Base-by-base conservation (phyloP, 768 basidiomycete genomes). In the Amanita pseudoporphyria region DNA sequence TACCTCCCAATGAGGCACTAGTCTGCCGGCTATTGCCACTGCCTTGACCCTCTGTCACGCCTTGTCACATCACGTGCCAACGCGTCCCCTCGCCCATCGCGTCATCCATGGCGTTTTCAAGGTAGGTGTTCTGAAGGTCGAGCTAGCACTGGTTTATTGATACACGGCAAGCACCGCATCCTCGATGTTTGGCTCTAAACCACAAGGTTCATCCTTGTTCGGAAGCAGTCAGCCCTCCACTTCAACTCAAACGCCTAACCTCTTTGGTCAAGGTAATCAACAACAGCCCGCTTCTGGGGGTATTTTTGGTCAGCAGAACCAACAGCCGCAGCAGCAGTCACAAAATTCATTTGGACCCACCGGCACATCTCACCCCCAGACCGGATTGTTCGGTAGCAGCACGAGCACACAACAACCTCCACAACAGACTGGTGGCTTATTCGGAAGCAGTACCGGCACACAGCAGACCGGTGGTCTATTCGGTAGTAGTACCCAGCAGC, bases 181-280 rank as follows among this genome's bases (percentile, higher is more conserved):
- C 30, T 62, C 72, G 16, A 67, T 69, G 22, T 74, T 75, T 60
- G 67, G 72, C 21, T 56, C 69, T 37, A 69, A 71, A 53, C 63
- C 70, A n/a, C n/a, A n/a, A n/a, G n/a, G n/a, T n/a, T n/a, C n/a
- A 30, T 56, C 66, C 22, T 55, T 72, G 47, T 77, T 77, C 61
- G 72, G 71, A 16, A 21, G 6, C 6, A 48, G 13, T 30, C 48
- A 49, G 28, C 39, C 62, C 60, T 45, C 56, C 53, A 45, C 59
- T 51, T 41, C 60, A n/a, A n/a, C n/a, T n/a, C n/a, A n/a, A n/a
- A n/a, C n/a, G 46, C 62, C 50, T 61, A 56, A 47, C 57, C 35
- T 47, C 16, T 58, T 57, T 39, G 53, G 53, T 16, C 55, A 57
- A 53, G 52, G 58, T 21, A 37, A 53, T 2, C 47, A 53, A 39